Conservation (phyloP, 805 yeast species). For the Ogataea neopini region DNA sequence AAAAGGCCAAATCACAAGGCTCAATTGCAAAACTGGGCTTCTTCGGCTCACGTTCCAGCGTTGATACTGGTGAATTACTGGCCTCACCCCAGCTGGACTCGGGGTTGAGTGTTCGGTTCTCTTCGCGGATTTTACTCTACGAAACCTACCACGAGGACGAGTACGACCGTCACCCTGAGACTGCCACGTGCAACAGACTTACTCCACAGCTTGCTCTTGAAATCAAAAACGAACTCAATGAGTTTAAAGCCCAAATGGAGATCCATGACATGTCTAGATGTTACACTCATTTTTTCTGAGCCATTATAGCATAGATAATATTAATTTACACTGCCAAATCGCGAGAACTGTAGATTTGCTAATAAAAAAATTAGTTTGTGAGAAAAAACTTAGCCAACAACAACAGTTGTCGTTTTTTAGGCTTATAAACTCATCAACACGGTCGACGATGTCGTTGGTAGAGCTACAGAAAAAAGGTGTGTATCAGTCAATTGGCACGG, state of each 20-base stretch:
- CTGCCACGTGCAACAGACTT: conserved; percentile 88
- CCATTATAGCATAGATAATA: background rate
- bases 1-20: conserved; percentile 22
- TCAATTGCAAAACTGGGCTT: conserved; percentile 21
- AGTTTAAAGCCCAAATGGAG: conserved; percentile 75
- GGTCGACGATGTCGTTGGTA: background rate
- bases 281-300: conserved; percentile 78
- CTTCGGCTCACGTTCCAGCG: conserved; percentile 20
- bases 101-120: conserved; percentile 49
- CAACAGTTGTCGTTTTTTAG: background rate
- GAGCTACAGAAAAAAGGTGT: conserved; percentile 28
- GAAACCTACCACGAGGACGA: conserved; percentile 82
- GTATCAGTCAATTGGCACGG: conserved; percentile 8
- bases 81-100: conserved; percentile 10
- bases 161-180: conserved; percentile 90
- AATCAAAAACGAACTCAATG: conserved; percentile 83
- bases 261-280: conserved; percentile 77
- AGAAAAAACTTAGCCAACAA: background rate
- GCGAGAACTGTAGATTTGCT: background rate
- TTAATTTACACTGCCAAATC: background rate
- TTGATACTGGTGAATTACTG: conserved; percentile 15
- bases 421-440: background rate
- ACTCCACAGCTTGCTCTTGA: conserved; percentile 85
- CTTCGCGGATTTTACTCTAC: conserved; percentile 78
- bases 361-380: background rate